These are phyloP conservation scores for Silybum marianum DNA, from an alignment of 129 eudicot species.

Conservation along the genomic window DNA sequence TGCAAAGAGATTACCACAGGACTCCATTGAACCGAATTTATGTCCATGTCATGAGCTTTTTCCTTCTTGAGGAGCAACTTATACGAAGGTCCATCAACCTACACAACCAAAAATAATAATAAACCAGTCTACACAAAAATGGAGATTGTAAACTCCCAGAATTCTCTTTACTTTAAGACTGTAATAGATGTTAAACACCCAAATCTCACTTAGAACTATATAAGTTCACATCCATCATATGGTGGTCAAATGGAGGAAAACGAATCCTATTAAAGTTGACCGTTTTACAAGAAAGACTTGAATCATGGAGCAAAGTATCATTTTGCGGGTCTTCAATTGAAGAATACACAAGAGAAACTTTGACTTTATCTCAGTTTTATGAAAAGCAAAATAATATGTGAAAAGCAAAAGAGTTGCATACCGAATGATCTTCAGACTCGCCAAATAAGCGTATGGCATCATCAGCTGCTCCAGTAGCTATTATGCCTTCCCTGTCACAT, in stretches of 20 bases:
- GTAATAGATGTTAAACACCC: too few relatives aligned
- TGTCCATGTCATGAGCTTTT: conserved; percentile 93
- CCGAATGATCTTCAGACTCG: conserved; percentile 64
- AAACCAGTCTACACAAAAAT: neutral
- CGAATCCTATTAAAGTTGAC: neutral
- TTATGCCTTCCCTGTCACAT: conserved; percentile 76
- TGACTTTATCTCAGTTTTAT: neutral
- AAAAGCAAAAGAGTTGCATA: conserved; percentile 25
- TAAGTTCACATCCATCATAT: too few relatives aligned
- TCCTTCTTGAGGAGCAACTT: conserved; percentile 74
- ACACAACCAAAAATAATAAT: conserved; percentile 7
- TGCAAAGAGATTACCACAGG: conserved; percentile 46
- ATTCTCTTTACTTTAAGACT: too few relatives aligned
- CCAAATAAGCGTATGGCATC: conserved; percentile 86
- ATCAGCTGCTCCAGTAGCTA: conserved; percentile 97
- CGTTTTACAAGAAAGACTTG: neutral
- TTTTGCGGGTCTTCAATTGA: neutral
- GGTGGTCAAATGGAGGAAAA: too few relatives aligned
- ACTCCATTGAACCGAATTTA: conserved; percentile 90
- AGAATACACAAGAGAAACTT: neutral
- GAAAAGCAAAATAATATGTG: neutral
- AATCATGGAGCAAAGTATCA: neutral
- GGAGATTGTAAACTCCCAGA: neutral
- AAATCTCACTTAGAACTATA: too few relatives aligned
- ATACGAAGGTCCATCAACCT: conserved; percentile 76